Evolutionary conservation across 2,329 filamentous ascomycete species (phyloP).

Genomic region (Trichoderma gracile): DNA sequence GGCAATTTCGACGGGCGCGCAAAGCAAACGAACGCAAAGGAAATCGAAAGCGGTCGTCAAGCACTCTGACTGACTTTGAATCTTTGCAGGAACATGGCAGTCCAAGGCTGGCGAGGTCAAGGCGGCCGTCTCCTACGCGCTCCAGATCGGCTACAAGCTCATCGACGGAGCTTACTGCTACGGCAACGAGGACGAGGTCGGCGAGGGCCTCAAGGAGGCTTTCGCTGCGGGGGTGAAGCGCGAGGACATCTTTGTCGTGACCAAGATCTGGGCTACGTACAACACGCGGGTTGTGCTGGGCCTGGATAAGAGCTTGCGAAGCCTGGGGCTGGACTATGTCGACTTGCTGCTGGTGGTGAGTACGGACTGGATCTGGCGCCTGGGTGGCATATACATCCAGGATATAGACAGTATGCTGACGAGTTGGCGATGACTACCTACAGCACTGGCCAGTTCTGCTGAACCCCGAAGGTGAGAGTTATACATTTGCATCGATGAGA

Average conservation of each 20-base stretch:
- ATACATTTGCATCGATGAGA: background rate
- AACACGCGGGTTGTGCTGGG: constrained; percentile 68
- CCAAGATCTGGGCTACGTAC: constrained; percentile 84
- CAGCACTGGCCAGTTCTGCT: constrained; percentile 81
- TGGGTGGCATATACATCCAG: background rate
- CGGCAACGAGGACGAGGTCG: constrained; percentile 81
- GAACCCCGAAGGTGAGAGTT: constrained; percentile 67
- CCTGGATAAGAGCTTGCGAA: constrained; percentile 71
- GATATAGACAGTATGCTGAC: background rate
- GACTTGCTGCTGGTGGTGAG: constrained; percentile 71
- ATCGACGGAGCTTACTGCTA: constrained; percentile 77
- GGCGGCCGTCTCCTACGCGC: constrained; percentile 58
- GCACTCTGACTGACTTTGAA: background rate
- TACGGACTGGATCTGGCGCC: constrained; percentile 15
- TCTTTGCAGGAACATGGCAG: constrained; percentile 62
- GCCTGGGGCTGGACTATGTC: constrained; percentile 75
- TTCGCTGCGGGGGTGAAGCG: constrained; percentile 70
- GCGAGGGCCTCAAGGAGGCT: constrained; percentile 72
- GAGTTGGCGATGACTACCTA: too few relatives aligned
- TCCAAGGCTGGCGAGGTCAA: constrained; percentile 59
- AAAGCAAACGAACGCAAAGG: background rate
- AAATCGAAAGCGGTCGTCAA: background rate
- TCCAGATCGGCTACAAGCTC: constrained; percentile 58
- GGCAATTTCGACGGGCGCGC: constrained; percentile 13
- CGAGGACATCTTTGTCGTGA: constrained; percentile 79